These are phyloP conservation scores for Ascocoryne sarcoides DNA, from an alignment of 2,329 filamentous ascomycete species.

Conservation along the genomic window DNA sequence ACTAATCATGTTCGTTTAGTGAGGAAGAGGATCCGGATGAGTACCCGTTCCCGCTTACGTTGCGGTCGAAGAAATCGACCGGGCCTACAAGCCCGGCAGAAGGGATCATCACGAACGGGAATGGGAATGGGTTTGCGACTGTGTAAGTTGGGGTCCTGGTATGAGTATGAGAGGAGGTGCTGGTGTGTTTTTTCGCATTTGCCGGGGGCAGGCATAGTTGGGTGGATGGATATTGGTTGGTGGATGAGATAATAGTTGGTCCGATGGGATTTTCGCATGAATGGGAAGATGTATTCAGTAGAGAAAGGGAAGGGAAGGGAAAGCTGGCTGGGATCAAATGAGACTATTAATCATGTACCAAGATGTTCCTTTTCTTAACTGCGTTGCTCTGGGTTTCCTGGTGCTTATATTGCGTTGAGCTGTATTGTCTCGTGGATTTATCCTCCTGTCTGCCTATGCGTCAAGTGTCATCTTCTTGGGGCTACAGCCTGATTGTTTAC, in stretches of 20 bases:
- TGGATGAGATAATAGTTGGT: not conserved
- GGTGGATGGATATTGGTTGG: not conserved
- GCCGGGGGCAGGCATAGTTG: not conserved
- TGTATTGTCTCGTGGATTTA: not conserved
- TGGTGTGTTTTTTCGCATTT: not conserved
- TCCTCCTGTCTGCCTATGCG: not conserved
- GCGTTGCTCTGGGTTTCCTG: no score
- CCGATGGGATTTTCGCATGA: not conserved
- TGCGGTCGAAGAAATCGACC: conserved; percentile 37
- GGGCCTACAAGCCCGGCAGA: conserved; percentile 26
- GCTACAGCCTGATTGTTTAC: conserved; percentile 6
- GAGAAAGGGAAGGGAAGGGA: not conserved
- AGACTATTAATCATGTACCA: conserved; percentile 14
- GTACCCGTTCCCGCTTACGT: conserved; percentile 61
- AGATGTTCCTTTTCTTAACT: conserved; percentile 7
- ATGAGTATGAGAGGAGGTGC: not conserved
- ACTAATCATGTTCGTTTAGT: conserved; percentile 37
- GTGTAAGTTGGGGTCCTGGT: not conserved
- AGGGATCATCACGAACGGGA: conserved; percentile 22
- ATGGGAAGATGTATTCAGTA: not conserved
- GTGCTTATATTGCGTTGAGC: no score
- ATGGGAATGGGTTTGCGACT: conserved; percentile 3
- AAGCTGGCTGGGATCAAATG: not conserved
- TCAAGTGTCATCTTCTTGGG: not conserved
- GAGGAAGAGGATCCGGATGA: conserved; percentile 89